Evolutionary conservation across 306 rosid genomes (phyloP).

Genomic region (Prosopis cineraria): DNA sequence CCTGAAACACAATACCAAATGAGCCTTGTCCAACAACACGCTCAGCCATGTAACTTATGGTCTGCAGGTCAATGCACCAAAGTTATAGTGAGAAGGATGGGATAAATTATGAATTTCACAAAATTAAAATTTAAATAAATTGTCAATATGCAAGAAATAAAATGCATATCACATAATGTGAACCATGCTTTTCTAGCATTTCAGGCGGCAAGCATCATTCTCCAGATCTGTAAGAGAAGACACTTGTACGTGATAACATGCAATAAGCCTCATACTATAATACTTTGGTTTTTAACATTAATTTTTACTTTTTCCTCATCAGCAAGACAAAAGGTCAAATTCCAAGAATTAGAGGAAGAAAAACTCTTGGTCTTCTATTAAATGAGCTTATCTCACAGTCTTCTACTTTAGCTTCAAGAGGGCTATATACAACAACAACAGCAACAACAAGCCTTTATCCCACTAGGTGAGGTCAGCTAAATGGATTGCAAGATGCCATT

Average conservation of each 20-base stretch:
- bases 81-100: neutral
- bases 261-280: neutral
- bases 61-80: constrained; percentile 43
- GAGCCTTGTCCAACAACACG: constrained; percentile 75
- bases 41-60: constrained; percentile 80
- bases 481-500: too few relatives aligned
- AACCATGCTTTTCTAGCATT: neutral
- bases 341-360: neutral
- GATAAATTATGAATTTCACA: neutral
- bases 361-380: neutral
- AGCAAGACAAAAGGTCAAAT: neutral
- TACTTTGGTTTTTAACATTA: neutral
- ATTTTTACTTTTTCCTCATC: neutral
- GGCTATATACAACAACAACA: too few relatives aligned
- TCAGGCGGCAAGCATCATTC: neutral
- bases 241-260: neutral
- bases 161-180: neutral
- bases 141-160: neutral
- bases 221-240: neutral
- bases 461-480: too few relatives aligned
- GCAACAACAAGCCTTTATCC: too few relatives aligned
- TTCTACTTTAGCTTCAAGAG: neutral
- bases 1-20: constrained; percentile 79
- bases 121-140: neutral
- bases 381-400: neutral